phyloP scores from a whole-genome alignment of 495 filamentous ascomycete genomes.

The Amorphotheca resinae region DNA sequence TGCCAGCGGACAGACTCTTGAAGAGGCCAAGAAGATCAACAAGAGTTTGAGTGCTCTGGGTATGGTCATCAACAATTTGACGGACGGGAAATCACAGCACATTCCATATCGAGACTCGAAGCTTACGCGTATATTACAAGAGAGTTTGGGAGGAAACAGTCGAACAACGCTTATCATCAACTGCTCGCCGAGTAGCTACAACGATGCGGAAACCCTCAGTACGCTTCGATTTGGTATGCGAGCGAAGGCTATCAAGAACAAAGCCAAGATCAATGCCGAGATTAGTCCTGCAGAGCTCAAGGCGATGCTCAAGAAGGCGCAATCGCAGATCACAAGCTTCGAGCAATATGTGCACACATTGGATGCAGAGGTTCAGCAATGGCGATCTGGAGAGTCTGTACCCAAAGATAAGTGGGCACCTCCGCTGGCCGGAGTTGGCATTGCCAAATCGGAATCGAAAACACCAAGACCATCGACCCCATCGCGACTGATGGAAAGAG shows the following conservation, averaged over 20 bases:
- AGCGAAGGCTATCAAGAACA: slow-evolving; percentile 98
- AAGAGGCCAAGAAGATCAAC: slow-evolving; percentile 99
- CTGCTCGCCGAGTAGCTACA: slow-evolving; percentile 96
- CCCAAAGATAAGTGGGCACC: slow-evolving; percentile 75
- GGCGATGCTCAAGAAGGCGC: slow-evolving; percentile 77
- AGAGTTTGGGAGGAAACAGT: slow-evolving; percentile 92
- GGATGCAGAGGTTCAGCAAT: slow-evolving; percentile 71
- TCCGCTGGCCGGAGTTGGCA: slow-evolving; percentile 37
- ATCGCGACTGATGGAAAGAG: slow-evolving; percentile 65
- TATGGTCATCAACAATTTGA: slow-evolving; percentile 97
- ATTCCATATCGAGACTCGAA: slow-evolving; percentile 98
- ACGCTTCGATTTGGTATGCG: slow-evolving; percentile 92
- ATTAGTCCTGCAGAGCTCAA: slow-evolving; percentile 93
- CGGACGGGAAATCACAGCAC: slow-evolving; percentile 96
- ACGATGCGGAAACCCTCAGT: slow-evolving; percentile 88
- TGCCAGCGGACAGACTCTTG: slow-evolving; percentile 91
- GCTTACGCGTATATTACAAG: slow-evolving; percentile 91
- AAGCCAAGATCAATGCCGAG: slow-evolving; percentile 98
- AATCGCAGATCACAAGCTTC: slow-evolving; percentile 77
- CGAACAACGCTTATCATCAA: slow-evolving; percentile 96
- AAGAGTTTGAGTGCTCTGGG: slow-evolving; percentile 95
- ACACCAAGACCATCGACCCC: slow-evolving; percentile 66
- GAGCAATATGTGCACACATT: slow-evolving; percentile 74
- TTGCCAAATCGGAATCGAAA: slow-evolving; percentile 46
- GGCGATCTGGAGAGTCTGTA: slow-evolving; percentile 80